Evolutionary conservation across 1,284 basidiomycete species (phyloP).

Genomic region (Schizopora paradoxa): DNA sequence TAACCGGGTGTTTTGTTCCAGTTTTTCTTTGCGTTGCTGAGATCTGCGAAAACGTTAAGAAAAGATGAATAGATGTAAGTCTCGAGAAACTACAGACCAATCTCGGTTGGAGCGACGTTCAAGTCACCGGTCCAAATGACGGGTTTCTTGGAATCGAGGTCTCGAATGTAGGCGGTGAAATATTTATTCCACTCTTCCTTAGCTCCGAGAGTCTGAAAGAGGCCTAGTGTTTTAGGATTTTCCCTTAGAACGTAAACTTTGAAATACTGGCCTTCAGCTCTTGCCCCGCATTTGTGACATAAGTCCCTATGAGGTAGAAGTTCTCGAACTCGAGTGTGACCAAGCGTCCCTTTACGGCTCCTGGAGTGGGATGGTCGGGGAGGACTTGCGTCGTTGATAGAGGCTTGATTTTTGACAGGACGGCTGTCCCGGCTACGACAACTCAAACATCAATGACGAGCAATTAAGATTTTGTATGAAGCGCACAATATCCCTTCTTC

Average conservation of each 20-base stretch:
- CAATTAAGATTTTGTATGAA: slow-evolving; percentile 1
- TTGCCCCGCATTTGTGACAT: slow-evolving; percentile 84
- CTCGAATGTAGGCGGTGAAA: slow-evolving; percentile 67
- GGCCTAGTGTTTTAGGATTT: not conserved
- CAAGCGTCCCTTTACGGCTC: slow-evolving; percentile 66
- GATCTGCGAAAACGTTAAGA: slow-evolving; percentile 37
- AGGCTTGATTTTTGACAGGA: slow-evolving; percentile 76
- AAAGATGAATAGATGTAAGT: not conserved
- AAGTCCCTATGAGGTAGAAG: slow-evolving; percentile 74
- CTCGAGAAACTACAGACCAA: slow-evolving; percentile 38
- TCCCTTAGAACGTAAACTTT: not conserved
- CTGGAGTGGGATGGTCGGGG: slow-evolving; percentile 65
- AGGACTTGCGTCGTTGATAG: slow-evolving; percentile 60
- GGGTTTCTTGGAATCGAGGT: slow-evolving; percentile 71
- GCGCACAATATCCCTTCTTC: slow-evolving; percentile 72
- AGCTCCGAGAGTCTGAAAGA: slow-evolving; percentile 55
- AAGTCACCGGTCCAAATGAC: slow-evolving; percentile 89
- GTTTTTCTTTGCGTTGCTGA: slow-evolving; percentile 60
- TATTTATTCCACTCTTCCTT: slow-evolving; percentile 76
- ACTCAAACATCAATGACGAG: slow-evolving; percentile 2
- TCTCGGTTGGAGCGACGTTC: slow-evolving; percentile 77
- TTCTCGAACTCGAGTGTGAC: slow-evolving; percentile 76
- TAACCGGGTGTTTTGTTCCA: slow-evolving; percentile 82
- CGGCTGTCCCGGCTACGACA: slow-evolving; percentile 72
- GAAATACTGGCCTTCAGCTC: slow-evolving; percentile 57